phyloP scores from a whole-genome alignment of 495 filamentous ascomycete genomes.

The Tuber umbilicatum region DNA sequence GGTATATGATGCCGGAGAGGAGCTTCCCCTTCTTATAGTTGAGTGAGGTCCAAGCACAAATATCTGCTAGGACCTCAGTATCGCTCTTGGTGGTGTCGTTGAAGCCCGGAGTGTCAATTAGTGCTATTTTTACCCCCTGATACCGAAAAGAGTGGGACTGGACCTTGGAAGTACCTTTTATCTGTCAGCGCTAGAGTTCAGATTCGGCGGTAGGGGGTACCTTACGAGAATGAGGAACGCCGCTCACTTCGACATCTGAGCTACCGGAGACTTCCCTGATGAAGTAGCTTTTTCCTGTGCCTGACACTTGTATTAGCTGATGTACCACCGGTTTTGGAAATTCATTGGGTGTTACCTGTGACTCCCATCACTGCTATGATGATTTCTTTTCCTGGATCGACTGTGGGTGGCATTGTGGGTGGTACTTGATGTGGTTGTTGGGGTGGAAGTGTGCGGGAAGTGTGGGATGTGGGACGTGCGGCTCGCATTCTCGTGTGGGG shows the following conservation, averaged over 20 bases:
- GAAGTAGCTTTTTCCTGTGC: constrained; percentile 43
- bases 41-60: constrained; percentile 39
- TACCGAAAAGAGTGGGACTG: constrained; percentile 15
- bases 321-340: not conserved
- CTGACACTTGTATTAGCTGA: constrained; percentile 13
- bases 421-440: not conserved
- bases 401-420: not conserved
- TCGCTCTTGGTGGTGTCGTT: constrained; percentile 47
- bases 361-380: constrained; percentile 47
- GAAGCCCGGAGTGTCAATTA: constrained; percentile 52
- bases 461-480: not conserved
- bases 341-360: constrained; percentile 34
- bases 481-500: not conserved
- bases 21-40: constrained; percentile 33
- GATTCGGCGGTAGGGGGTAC: not conserved
- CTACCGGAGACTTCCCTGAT: constrained; percentile 37
- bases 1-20: constrained; percentile 46
- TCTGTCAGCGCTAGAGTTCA: not conserved
- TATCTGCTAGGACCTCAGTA: constrained; percentile 44
- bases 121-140: constrained; percentile 31
- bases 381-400: not conserved
- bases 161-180: constrained; percentile 30
- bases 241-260: constrained; percentile 27
- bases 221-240: constrained; percentile 29
- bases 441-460: too few relatives aligned